A percentile compares a stretch with the other conserved stretches of the same genome.
These are phyloP conservation scores for Phalaenopsis aphrodite DNA, from an alignment of 106 monocot species.

Conservation along the genomic window DNA sequence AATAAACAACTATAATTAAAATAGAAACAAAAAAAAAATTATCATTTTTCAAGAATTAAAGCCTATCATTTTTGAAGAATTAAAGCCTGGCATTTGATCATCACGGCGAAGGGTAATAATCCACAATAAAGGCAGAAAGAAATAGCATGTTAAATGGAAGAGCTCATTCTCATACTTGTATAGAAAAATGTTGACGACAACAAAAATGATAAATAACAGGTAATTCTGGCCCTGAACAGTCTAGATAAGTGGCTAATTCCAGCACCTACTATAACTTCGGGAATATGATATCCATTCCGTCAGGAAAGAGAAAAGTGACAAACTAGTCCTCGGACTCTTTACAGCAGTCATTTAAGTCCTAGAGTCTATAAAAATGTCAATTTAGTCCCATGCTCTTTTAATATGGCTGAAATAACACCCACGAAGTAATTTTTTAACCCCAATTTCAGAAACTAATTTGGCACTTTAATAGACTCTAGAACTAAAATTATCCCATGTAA, in stretches of 20 bases:
- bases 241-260: neutral
- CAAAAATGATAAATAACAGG: neutral
- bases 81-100: neutral
- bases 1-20: too few relatives aligned
- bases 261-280: neutral
- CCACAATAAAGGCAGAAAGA: neutral
- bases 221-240: neutral
- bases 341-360: too few relatives aligned
- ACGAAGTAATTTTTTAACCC: too few relatives aligned
- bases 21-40: too few relatives aligned
- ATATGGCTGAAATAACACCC: too few relatives aligned
- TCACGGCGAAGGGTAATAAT: neutral
- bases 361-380: too few relatives aligned
- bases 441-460: too few relatives aligned
- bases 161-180: neutral
- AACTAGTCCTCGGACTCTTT: too few relatives aligned
- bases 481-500: too few relatives aligned
- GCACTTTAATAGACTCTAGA: too few relatives aligned
- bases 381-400: too few relatives aligned
- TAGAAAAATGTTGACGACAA: neutral
- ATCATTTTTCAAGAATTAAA: neutral
- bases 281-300: neutral
- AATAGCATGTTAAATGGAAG: neutral
- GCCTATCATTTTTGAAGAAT: neutral
- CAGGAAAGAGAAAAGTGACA: neutral